Percentiles rank a stretch among this genome's conserved stretches.
Conservation (phyloP, 768 basidiomycete genomes). For the Naganishia onofrii region DNA sequence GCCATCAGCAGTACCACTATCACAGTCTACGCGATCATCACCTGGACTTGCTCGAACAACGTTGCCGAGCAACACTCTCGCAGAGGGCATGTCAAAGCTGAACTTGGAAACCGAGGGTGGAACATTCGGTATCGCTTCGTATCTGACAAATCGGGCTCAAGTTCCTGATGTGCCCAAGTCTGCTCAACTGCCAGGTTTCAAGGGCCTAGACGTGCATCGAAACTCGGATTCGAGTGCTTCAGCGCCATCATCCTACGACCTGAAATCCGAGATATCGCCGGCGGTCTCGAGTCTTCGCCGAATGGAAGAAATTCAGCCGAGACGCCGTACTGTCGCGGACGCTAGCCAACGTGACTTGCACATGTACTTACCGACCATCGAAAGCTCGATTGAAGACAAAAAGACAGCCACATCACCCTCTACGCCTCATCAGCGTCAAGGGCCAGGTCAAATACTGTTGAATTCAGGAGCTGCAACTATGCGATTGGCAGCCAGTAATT, state of each 20-base stretch:
- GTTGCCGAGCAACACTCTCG: no score
- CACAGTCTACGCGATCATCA: constrained; percentile 19
- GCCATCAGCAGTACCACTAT: not conserved
- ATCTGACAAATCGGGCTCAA: not conserved
- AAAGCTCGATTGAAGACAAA: not conserved
- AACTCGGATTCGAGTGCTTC: not conserved
- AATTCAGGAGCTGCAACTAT: constrained; percentile 41
- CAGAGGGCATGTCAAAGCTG: not conserved
- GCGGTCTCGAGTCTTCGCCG: not conserved
- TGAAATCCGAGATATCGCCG: not conserved
- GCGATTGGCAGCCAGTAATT: constrained; percentile 40
- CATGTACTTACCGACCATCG: constrained; percentile 2
- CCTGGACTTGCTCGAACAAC: constrained; percentile 5
- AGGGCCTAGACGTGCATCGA: not conserved
- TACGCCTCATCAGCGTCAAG: not conserved
- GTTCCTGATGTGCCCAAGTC: not conserved
- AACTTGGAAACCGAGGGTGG: constrained; percentile 20
- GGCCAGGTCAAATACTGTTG: constrained; percentile 25
- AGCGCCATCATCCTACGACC: not conserved
- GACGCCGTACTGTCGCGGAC: constrained; percentile 19
- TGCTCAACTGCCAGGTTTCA: not conserved
- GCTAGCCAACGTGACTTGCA: constrained; percentile 3
- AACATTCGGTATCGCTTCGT: constrained; percentile 18
- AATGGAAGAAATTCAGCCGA: not conserved
- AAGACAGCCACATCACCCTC: not conserved